Base-by-base conservation (phyloP, 305 asterid genomes). In the Solanum hybrid region DNA sequence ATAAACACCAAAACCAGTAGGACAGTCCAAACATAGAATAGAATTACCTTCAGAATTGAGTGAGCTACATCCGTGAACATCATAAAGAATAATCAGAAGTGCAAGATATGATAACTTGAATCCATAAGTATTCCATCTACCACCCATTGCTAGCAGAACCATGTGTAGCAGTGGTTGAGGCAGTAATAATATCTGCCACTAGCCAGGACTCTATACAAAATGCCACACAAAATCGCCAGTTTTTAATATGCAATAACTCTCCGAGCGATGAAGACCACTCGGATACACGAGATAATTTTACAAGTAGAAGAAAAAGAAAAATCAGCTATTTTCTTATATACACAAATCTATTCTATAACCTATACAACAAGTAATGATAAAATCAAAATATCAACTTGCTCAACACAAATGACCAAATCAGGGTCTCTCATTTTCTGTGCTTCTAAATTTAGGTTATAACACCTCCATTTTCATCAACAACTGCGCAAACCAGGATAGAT, bases 1-100 rank as follows among this genome's bases (percentile, higher is more conserved):
- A 34, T 26, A 87, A 76, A 56, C 36, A 56, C 14, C 24, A 24
- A 76, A 86, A n/a, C 27, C 11, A 60, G 26, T 22, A 15, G 38
- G 75, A 36, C 26, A 34, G 27, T 24, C 64, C 71, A 29, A 92
- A 78, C 60, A 75, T 75, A 15, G 3, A 14, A 51, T 51, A 42
- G 11, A 5, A 73, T 88, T 94, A 98, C 99, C 99, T 93, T 98
- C 98, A 66, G 96, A 89, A 92, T 93, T 96, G 90, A 96, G 96
- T 7, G 97, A 92, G 84, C 71, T 91, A 92, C 96, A 91, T 31
- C 95, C 95, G 17, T 86, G 95, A 89, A 92, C 87, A 42, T 92
- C 88, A 85, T 91, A 92, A 91, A 89, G 88, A 88, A 96, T 93
- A 91, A 96, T 90, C 88, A 94, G 84, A 91, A 95, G 91, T 78